phyloP scores from a whole-genome alignment of 2,329 filamentous ascomycete species.

The Fonsecaea multimorphosa region DNA sequence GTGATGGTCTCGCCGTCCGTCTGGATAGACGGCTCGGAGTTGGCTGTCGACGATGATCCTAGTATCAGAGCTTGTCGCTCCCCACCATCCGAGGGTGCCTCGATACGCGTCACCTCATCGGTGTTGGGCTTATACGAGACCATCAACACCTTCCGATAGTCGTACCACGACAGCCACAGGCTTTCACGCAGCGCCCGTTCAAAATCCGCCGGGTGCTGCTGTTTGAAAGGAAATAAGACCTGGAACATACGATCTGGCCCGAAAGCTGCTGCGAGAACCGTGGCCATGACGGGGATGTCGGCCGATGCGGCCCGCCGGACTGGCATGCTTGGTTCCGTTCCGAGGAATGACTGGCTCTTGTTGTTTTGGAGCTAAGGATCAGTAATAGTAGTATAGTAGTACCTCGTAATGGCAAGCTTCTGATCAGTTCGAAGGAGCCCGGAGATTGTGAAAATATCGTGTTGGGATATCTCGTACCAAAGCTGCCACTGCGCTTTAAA shows the following conservation, averaged over 20 bases:
- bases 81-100: background rate
- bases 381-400: too few relatives aligned
- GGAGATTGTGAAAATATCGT: too few relatives aligned
- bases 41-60: background rate
- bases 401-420: too few relatives aligned
- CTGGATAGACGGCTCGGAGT: background rate
- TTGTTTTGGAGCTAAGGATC: too few relatives aligned
- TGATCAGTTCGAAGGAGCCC: too few relatives aligned
- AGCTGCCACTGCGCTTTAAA: too few relatives aligned
- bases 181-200: constrained; percentile 21
- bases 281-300: constrained; percentile 32
- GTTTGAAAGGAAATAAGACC: constrained; percentile 27
- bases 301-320: constrained; percentile 24
- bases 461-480: too few relatives aligned
- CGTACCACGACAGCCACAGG: constrained; percentile 25
- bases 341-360: too few relatives aligned
- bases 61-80: background rate
- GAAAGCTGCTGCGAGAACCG: constrained; percentile 30
- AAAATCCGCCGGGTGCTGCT: constrained; percentile 26
- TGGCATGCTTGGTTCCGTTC: constrained; percentile 25
- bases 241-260: constrained; percentile 24
- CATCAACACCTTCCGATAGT: constrained; percentile 28
- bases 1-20: constrained; percentile 18
- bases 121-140: constrained; percentile 12
- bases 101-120: background rate